Evolutionary conservation across 208 protist genomes (phyloP), one percentile per base, ranked within the genome.

Genomic region (Acanthamoeba divionensis): DNA sequence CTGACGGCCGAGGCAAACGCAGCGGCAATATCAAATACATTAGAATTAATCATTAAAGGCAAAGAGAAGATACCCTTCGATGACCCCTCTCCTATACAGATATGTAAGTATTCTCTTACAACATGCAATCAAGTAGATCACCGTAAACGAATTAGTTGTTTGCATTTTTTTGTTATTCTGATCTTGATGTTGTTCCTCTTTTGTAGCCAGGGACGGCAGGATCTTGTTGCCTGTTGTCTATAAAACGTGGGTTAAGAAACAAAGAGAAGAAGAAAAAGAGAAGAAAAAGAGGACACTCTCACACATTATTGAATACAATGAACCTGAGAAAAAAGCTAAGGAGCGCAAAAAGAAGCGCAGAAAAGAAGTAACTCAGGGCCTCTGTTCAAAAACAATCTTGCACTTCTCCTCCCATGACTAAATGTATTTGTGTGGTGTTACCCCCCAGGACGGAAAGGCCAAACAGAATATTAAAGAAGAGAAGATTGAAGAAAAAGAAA

Each of bases 191-290:
- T 57, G 52, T 21, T 21, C 21, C 52, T 57, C 52, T 57, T 21
- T 21, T 8, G 6, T n/a, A 31, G 60, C 6, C 60, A 83, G 73
- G 73, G 73, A 83, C 47, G 73, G 73, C 10, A 47, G 73, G 10
- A 63, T 83, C 10, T 83, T 47, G 73, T 36, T 83, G 44, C 18
- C 73, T 0, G 73, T 83, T 13, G 48, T 83, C 12, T 83, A 83
- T 54, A 83, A 83, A 18, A 83, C 73, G 5, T 83, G 73, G 73
- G 26, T 83, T 31, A 83, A 83, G 31, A 83, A 83, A n/a, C n/a
- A n/a, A n/a, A n/a, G n/a, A n/a, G n/a, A n/a, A n/a, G 29, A 83
- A 83, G 31, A 83, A 83, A n/a, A n/a, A n/a, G n/a, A n/a, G n/a
- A n/a, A n/a, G n/a, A n/a, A n/a, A n/a, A n/a, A n/a, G n/a, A n/a